Evolutionary conservation across 495 filamentous ascomycete species (phyloP), one percentile per base, ranked within the genome.

Genomic region (Penicillium verhagenii): DNA sequence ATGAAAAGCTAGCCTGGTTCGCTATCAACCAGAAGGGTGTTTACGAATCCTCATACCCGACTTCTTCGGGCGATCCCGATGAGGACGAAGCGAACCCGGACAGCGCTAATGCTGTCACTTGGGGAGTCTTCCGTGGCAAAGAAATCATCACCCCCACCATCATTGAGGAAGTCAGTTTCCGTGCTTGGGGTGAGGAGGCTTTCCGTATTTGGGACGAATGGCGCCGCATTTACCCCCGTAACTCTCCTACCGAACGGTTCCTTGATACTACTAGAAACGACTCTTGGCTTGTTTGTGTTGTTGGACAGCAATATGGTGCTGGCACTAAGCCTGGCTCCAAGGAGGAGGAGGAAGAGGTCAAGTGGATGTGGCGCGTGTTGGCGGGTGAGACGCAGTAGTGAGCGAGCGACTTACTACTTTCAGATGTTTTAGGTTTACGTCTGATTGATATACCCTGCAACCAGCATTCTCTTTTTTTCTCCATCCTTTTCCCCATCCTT

Each of bases 131-230:
- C 71, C 87, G 88, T 2, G 92, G 91, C 18, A 97, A 97, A 72
- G 94, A 98, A 76, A 98, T 98, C 59, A 82, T 95, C 61, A 96
- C 94, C 14, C 94, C 94, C 19, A 97, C 94, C 18, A 98, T 98
- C 67, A 96, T 98, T 57, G 94, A 98, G 69, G 87, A 94, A 58
- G 90, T 96, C 50, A 93, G 89, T 66, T 98, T 98, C 81, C 80
- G 86, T 42, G 91, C 92, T 23, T 98, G 94, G 94, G 83, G 84
- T 53, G 95, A 97, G 63, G 94, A 98, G 78, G 94, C 94, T 2
- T 98, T 91, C 77, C 86, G 84, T 14, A 96, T 97, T 63, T 98
- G 93, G 89, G 79, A 79, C 28, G 94, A 97, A 72, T 98, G 94
- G 94, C 87, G 86, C 29, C 80, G 86, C 56, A 86, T 97, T 19